Conservation (phyloP, 176 grass and related monocot genomes). For the Calamus simplicifolius region DNA sequence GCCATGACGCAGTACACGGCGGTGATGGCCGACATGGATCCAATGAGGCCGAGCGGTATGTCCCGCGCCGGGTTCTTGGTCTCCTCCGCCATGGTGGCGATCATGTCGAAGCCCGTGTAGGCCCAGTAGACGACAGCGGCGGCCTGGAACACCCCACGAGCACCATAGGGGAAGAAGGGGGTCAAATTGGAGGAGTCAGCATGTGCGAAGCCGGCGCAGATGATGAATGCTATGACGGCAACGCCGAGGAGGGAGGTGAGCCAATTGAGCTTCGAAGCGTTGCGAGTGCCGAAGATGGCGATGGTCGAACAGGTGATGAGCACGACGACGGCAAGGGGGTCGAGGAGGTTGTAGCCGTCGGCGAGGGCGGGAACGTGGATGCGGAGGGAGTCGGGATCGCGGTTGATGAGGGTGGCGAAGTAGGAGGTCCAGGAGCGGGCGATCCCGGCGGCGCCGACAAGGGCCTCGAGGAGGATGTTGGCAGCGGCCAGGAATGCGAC, state of each 20-base stretch:
- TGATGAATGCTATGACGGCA: constrained; percentile 56
- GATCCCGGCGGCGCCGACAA: constrained; percentile 65
- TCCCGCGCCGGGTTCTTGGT: constrained; percentile 71
- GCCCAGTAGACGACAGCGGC: constrained; percentile 92
- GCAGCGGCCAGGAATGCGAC: constrained; percentile 78
- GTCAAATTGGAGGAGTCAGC: constrained; percentile 50
- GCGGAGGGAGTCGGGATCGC: constrained; percentile 29
- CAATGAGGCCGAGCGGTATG: constrained; percentile 74
- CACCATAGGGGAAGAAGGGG: constrained; percentile 71
- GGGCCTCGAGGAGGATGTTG: constrained; percentile 79
- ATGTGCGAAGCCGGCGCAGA: constrained; percentile 55
- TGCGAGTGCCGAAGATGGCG: constrained; percentile 64
- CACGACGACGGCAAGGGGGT: constrained; percentile 60
- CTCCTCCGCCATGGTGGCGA: constrained; percentile 94
- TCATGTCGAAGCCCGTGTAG: constrained; percentile 91
- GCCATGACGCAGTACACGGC: constrained; percentile 83
- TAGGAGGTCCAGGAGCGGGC: constrained; percentile 82
- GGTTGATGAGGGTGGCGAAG: constrained; percentile 62
- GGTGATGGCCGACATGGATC: constrained; percentile 82
- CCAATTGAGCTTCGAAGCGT: constrained; percentile 77
- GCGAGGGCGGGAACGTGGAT: constrained; percentile 36
- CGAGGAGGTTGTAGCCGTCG: constrained; percentile 52
- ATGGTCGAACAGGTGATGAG: constrained; percentile 46
- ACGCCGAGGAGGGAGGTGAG: constrained; percentile 56
- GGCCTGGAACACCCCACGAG: constrained; percentile 61